Evolutionary conservation across 108 stramenopile genomes (phyloP).

Genomic region (Fistulifera pelliculosa): DNA sequence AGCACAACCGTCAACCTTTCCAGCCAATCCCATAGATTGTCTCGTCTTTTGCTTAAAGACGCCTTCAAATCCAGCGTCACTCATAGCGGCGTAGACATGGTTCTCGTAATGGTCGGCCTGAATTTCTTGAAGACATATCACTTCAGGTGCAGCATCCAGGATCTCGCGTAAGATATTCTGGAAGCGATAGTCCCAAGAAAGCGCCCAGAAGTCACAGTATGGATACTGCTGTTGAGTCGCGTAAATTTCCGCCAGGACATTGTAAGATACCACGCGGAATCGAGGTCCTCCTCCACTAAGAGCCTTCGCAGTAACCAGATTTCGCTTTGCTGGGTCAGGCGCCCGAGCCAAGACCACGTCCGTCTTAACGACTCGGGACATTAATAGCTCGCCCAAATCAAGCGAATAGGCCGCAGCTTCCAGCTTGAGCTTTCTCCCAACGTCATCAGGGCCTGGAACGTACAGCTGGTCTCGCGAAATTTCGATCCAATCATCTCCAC

Average conservation of each 20-base stretch:
- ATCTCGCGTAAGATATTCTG: conserved; percentile 92
- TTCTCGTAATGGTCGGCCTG: conserved; percentile 96
- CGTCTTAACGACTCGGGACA: conserved; percentile 82
- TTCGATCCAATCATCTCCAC: conserved; percentile 64
- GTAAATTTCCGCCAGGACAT: conserved; percentile 97
- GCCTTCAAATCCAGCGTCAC: conserved; percentile 89
- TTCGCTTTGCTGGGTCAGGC: conserved; percentile 74
- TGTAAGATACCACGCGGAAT: conserved; percentile 93
- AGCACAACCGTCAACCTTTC: conserved; percentile 99
- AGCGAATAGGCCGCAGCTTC: conserved; percentile 74
- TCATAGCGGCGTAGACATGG: conserved; percentile 82
- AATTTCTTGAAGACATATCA: conserved; percentile 97
- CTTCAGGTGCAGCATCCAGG: conserved; percentile 88
- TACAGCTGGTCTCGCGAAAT: conserved; percentile 68
- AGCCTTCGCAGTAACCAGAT: conserved; percentile 54
- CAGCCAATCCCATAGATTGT: conserved; percentile 89
- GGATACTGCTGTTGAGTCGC: conserved; percentile 97
- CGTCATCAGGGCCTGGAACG: conserved; percentile 61
- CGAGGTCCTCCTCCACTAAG: conserved; percentile 55
- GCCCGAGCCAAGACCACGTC: conserved; percentile 74
- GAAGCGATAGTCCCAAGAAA: conserved; percentile 91
- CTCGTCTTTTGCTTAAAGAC: conserved; percentile 97
- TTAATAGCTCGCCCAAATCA: conserved; percentile 74
- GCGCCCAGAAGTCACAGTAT: conserved; percentile 94
- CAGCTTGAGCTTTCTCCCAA: conserved; percentile 74